phyloP scores from a whole-genome alignment of 345 rosid genomes.

The Gossypium arboreum region DNA sequence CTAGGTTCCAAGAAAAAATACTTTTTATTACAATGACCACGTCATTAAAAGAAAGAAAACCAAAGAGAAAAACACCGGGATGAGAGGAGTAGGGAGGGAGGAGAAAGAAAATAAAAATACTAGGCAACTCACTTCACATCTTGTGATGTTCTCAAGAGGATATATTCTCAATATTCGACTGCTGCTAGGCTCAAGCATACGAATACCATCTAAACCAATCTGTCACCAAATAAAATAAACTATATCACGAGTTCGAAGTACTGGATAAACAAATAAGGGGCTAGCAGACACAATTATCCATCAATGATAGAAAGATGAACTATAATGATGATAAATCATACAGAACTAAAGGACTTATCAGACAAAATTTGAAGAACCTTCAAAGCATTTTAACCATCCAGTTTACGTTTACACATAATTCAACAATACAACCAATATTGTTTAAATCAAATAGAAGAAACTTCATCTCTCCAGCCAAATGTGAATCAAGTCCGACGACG shows the following conservation, averaged over 20 bases:
- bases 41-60: not conserved
- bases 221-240: conserved; percentile 25
- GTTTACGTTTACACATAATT: not conserved
- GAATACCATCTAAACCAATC: conserved; percentile 98
- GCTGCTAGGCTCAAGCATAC: conserved; percentile 91
- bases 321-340: not conserved
- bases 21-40: not conserved
- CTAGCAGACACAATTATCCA: not conserved
- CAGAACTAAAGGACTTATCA: not conserved
- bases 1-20: conserved; percentile 30
- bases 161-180: conserved; percentile 86
- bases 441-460: not conserved
- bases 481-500: not conserved
- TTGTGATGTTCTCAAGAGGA: conserved; percentile 86
- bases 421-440: not conserved
- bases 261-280: not conserved
- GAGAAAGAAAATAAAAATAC: not conserved
- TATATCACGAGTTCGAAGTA: not conserved
- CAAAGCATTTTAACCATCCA: conserved; percentile 3
- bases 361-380: not conserved
- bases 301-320: not conserved
- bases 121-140: conserved; percentile 73
- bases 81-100: not conserved
- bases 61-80: not conserved
- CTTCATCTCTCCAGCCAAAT: not conserved